These are phyloP conservation scores for Fusarium chuoi DNA, from an alignment of 2,329 filamentous ascomycete genomes.

Conservation along the genomic window DNA sequence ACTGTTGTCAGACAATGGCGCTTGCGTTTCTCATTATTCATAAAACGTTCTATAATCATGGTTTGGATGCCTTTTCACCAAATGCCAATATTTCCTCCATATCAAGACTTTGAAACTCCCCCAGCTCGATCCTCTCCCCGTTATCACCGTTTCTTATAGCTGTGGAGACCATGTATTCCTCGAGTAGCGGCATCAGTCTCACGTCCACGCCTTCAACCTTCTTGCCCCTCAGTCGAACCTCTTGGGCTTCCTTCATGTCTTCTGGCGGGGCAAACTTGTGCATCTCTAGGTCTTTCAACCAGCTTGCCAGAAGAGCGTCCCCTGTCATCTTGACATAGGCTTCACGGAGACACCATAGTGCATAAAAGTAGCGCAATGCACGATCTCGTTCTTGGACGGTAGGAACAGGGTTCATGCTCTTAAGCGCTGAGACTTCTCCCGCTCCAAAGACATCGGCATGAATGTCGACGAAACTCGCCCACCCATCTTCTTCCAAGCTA, in stretches of 20 bases:
- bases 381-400: slow-evolving; percentile 54
- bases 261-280: slow-evolving; percentile 67
- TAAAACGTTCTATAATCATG: background rate
- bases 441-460: slow-evolving; percentile 76
- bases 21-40: slow-evolving; percentile 2
- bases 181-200: slow-evolving; percentile 54
- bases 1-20: background rate
- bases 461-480: slow-evolving; percentile 75
- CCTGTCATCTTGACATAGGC: slow-evolving; percentile 87
- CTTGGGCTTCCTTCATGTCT: slow-evolving; percentile 36
- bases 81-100: slow-evolving; percentile 58
- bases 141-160: slow-evolving; percentile 57
- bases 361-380: slow-evolving; percentile 77
- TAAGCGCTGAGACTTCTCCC: slow-evolving; percentile 71
- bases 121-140: slow-evolving; percentile 53
- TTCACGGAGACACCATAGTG: slow-evolving; percentile 82
- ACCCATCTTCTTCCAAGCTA: slow-evolving; percentile 68
- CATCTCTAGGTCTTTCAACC: slow-evolving; percentile 78
- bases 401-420: slow-evolving; percentile 50
- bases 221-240: slow-evolving; percentile 47
- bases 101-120: slow-evolving; percentile 55
- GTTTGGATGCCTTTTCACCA: slow-evolving; percentile 49
- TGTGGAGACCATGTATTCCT: slow-evolving; percentile 66
- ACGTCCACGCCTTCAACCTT: slow-evolving; percentile 50
- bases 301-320: slow-evolving; percentile 77